Conservation (phyloP, 1,139 yeast species). For the Ashbya aceris region DNA sequence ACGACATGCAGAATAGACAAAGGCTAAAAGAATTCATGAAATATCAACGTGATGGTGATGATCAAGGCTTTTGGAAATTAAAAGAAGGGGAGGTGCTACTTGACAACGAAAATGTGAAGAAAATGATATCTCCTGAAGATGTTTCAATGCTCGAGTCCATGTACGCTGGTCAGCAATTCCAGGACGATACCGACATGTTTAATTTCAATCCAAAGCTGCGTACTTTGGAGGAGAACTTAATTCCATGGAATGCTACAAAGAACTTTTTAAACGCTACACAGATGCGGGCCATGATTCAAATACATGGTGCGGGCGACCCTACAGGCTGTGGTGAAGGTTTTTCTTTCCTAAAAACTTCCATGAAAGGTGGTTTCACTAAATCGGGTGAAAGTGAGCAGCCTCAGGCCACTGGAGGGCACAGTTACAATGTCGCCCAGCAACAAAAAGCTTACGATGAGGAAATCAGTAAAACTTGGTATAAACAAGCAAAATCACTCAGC, state of each 20-base stretch:
- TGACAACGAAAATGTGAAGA: slow-evolving; percentile 64
- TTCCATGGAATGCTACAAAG: slow-evolving; percentile 89
- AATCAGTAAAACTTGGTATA: slow-evolving; percentile 81
- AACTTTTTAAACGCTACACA: slow-evolving; percentile 92
- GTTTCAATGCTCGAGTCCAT: slow-evolving; percentile 77
- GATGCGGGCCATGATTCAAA: slow-evolving; percentile 92
- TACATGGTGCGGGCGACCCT: slow-evolving; percentile 96
- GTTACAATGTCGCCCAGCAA: slow-evolving; percentile 75
- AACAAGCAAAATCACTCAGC: slow-evolving; percentile 61
- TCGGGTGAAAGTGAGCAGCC: slow-evolving; percentile 32
- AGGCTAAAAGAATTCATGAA: slow-evolving; percentile 97
- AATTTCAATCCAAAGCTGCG: slow-evolving; percentile 36
- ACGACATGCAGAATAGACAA: slow-evolving; percentile 95
- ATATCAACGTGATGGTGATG: slow-evolving; percentile 88
- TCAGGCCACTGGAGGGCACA: slow-evolving; percentile 43
- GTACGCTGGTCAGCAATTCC: slow-evolving; percentile 83
- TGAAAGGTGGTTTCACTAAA: slow-evolving; percentile 88
- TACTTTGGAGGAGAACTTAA: slow-evolving; percentile 71
- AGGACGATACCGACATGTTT: slow-evolving; percentile 63
- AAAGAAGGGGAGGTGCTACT: slow-evolving; percentile 68
- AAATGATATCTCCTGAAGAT: slow-evolving; percentile 93
- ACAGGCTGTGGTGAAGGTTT: slow-evolving; percentile 86
- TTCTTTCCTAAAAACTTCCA: slow-evolving; percentile 83
- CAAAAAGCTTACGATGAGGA: slow-evolving; percentile 91
- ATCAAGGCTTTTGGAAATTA: slow-evolving; percentile 93